Conservation (phyloP, 2,329 filamentous ascomycete genomes). For the Nigrograna mackinnonii region DNA sequence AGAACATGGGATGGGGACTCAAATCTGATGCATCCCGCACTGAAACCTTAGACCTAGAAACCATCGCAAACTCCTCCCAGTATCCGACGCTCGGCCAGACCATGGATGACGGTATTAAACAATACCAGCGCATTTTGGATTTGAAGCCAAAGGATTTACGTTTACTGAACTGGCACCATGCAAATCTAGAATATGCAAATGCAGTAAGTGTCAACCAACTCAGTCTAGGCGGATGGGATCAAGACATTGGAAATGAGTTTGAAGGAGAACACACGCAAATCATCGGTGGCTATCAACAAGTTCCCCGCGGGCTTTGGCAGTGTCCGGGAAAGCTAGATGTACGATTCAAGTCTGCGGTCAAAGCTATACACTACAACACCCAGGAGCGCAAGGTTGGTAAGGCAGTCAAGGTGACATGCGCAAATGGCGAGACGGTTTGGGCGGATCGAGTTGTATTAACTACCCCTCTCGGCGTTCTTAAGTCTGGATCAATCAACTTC, state of each 20-base stretch:
- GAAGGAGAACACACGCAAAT: conserved; percentile 94
- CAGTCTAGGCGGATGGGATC: conserved; percentile 91
- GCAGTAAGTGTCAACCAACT: conserved; percentile 85
- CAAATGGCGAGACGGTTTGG: conserved; percentile 74
- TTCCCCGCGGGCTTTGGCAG: conserved; percentile 83
- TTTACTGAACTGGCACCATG: conserved; percentile 96
- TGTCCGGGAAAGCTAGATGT: conserved; percentile 78
- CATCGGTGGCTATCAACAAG: conserved; percentile 88
- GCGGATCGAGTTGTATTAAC: conserved; percentile 94
- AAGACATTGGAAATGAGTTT: conserved; percentile 97
- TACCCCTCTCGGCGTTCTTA: conserved; percentile 87
- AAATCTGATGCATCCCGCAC: conserved; percentile 62
- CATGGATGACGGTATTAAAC: conserved; percentile 86
- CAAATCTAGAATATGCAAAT: conserved; percentile 97
- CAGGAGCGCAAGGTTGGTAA: conserved; percentile 20
- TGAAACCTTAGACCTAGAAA: conserved; percentile 73
- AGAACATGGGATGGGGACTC: conserved; percentile 80
- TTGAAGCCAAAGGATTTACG: conserved; percentile 85
- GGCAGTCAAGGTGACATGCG: conserved; percentile 59
- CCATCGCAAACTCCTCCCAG: conserved; percentile 62
- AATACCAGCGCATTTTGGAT: conserved; percentile 83
- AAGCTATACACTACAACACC: conserved; percentile 66
- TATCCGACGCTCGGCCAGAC: conserved; percentile 84
- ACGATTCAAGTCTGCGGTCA: conserved; percentile 72
- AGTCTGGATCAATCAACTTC: conserved; percentile 80